Base-by-base conservation (phyloP, 1,284 basidiomycete genomes). In the Trichosporon ovoides region DNA sequence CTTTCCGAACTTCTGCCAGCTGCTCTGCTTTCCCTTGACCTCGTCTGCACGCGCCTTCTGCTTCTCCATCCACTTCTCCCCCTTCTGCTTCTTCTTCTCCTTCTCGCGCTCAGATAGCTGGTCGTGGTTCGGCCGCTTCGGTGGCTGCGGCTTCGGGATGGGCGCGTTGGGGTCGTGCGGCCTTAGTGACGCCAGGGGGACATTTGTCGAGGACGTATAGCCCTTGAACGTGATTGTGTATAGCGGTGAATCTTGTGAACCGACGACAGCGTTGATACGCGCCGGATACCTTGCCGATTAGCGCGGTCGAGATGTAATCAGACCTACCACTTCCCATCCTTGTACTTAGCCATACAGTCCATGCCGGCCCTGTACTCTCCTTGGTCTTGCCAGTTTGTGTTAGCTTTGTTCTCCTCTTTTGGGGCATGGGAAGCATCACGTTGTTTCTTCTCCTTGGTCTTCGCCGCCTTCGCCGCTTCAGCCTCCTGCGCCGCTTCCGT, bases 1-100 rank as follows among this genome's bases (percentile, higher is more conserved):
- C 80, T 94, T 95, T 12, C 94, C 89, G 81, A 98, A 98, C 80
- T 91, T 93, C 79, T 97, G 91, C 95, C 95, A 98, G 19, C 87
- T 87, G 64, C 84, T 85, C 80, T 97, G 91, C 79, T 95, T 95
- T 60, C 83, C 83, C 53, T 82, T 83, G 77, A 94, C 91, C 71
- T 95, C 92, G 73, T 91, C 89, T 10, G 91, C 87, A 78, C 95
- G 95, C 18, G 85, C 84, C 43, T 91, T 89, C 70, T 86, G 86
- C 7, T 80, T 83, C 79, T 93, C 91, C 59, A 91, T 73, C 79
- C 96, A 96, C 81, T 95, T 96, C 80, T 97, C 94, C 71, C 92
- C 96, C 80, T 90, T 91, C 81, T 89, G 90, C 82, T 93, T 93
- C 83, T 93, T 95, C 78, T 81, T 82, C 70, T 91, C 91, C 75